Evolutionary conservation across 345 rosid genomes (phyloP).

Genomic region (Ceriops zippeliana): DNA sequence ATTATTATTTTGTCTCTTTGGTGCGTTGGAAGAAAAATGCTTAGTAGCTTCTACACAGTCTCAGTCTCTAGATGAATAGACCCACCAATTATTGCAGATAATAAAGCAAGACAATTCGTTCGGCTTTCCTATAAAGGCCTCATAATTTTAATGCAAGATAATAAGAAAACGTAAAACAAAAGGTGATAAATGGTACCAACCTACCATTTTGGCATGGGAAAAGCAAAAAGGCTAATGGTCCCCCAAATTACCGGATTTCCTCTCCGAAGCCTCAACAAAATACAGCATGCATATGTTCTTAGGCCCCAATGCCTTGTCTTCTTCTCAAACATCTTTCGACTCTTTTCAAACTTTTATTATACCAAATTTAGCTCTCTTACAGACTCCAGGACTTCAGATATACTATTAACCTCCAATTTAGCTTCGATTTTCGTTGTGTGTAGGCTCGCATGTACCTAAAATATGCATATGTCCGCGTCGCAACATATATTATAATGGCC

Average conservation of each 20-base stretch:
- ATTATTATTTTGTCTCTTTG: no score
- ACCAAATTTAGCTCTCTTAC: not conserved
- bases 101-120: not conserved
- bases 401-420: no score
- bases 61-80: not conserved
- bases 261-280: not conserved
- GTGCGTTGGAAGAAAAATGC: no score
- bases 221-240: conserved; percentile 16
- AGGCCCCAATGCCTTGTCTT: conserved; percentile 13
- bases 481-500: not conserved
- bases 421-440: no score
- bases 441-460: no score
- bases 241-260: not conserved
- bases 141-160: not conserved
- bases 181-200: not conserved
- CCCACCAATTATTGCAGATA: not conserved
- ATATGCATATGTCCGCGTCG: not conserved
- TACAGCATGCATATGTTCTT: conserved; percentile 19
- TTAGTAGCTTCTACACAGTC: no score
- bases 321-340: conserved; percentile 17
- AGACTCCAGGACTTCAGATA: conserved; percentile 7
- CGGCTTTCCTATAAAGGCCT: not conserved
- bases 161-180: not conserved
- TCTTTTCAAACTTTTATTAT: not conserved
- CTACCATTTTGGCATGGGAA: conserved; percentile 1